Conservation (phyloP, 176 grass and related monocot species). For the Leersia perrieri region DNA sequence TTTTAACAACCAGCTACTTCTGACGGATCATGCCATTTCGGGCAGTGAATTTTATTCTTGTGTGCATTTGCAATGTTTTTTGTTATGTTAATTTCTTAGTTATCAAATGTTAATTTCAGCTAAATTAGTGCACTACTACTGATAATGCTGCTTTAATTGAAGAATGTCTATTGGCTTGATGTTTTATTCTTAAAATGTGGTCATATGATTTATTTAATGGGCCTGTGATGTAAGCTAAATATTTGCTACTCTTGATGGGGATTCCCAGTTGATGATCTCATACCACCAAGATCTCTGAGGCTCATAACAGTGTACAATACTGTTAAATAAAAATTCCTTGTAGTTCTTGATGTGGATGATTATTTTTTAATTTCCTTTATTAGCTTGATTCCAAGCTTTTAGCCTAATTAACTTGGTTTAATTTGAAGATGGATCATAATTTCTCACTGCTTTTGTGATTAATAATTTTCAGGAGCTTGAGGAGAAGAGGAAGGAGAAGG, state of each 20-base stretch:
- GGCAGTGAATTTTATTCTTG: not conserved
- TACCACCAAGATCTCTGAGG: constrained; percentile 63
- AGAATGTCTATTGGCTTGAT: not conserved
- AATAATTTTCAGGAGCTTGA: constrained; percentile 60
- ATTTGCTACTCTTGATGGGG: constrained; percentile 67
- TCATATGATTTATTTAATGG: not conserved
- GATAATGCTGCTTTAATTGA: not conserved
- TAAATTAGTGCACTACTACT: not conserved
- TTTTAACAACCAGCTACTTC: constrained; percentile 54
- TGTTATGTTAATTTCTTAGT: not conserved
- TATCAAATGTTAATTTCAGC: not conserved
- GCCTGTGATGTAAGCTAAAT: constrained; percentile 53
- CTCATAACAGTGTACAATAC: not conserved
- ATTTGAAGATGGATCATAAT: not conserved
- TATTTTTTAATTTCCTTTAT: no score
- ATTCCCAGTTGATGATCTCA: constrained; percentile 36
- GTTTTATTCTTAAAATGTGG: not conserved
- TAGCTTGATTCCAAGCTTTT: not conserved
- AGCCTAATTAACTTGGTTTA: not conserved
- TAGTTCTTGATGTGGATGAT: not conserved
- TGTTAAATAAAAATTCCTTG: no score
- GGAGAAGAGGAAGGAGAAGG: constrained; percentile 85
- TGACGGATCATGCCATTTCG: constrained; percentile 30
- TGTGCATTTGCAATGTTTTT: not conserved
- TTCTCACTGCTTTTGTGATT: not conserved